A percentile compares a stretch with the other conserved stretches of the same genome.
Evolutionary conservation across 768 basidiomycete species (phyloP).

Genomic region (Galerina sulciceps): DNA sequence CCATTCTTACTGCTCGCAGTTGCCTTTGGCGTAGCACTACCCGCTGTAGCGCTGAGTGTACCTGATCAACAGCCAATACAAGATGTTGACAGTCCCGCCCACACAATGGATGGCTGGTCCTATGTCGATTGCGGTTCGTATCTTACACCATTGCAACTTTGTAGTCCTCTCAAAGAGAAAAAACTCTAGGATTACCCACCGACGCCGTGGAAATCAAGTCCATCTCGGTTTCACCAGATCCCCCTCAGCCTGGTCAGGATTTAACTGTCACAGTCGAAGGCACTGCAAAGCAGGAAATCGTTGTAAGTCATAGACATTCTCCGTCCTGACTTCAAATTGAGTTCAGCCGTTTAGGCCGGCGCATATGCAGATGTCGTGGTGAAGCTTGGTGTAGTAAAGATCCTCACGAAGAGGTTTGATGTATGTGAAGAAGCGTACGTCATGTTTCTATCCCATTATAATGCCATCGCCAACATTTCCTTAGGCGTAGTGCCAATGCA

Average conservation of each 20-base stretch:
- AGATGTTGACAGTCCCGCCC: constrained; percentile 25
- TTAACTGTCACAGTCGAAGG: constrained; percentile 86
- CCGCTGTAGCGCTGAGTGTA: constrained; percentile 25
- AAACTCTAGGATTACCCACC: constrained; percentile 14
- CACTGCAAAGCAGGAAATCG: constrained; percentile 56
- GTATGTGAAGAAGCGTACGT: constrained; percentile 94
- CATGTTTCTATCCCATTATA: neutral
- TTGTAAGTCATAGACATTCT: constrained; percentile 47
- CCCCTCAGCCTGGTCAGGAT: constrained; percentile 85
- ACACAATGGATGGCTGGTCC: constrained; percentile 57
- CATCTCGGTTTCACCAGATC: constrained; percentile 82
- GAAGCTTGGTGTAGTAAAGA: constrained; percentile 91
- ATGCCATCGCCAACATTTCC: constrained; percentile 2
- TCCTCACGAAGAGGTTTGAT: constrained; percentile 85
- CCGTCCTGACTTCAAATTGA: neutral
- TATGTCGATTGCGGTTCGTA: constrained; percentile 78
- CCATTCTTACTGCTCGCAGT: constrained; percentile 18
- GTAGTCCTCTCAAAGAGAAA: neutral
- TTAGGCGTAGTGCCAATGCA: constrained; percentile 75
- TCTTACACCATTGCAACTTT: neutral
- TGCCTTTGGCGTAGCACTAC: constrained; percentile 19
- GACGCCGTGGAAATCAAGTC: constrained; percentile 68
- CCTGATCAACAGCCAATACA: constrained; percentile 28
- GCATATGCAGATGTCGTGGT: constrained; percentile 89
- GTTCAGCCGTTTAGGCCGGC: constrained; percentile 66